These are phyloP conservation scores for Gilbertella persicaria DNA, from an alignment of 371 early-diverging fungal genomes.

Conservation along the genomic window DNA sequence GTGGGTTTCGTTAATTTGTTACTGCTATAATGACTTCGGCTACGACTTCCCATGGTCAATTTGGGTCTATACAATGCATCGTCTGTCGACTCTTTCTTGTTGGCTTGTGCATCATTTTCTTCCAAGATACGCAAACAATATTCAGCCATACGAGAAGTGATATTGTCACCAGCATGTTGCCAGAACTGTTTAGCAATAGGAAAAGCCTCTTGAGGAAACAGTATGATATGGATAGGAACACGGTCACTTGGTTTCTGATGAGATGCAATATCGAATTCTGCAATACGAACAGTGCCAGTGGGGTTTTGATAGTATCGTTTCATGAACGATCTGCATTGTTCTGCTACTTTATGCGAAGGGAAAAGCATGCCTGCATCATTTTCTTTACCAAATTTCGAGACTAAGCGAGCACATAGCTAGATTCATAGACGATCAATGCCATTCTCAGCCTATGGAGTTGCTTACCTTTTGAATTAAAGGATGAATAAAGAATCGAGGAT, in stretches of 20 bases:
- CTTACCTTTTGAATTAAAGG: slow-evolving; percentile 71
- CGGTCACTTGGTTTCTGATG: slow-evolving; percentile 25
- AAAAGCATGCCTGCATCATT: slow-evolving; percentile 72
- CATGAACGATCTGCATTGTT: slow-evolving; percentile 72
- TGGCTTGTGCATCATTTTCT: slow-evolving; percentile 32
- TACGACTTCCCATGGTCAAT: slow-evolving; percentile 19
- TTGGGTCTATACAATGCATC: slow-evolving; percentile 16
- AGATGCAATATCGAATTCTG: slow-evolving; percentile 60
- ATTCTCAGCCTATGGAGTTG: too few relatives aligned
- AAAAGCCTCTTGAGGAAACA: slow-evolving; percentile 73
- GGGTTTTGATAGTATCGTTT: slow-evolving; percentile 41
- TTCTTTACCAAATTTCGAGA: slow-evolving; percentile 68
- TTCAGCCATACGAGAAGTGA: slow-evolving; percentile 87
- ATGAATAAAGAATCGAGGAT: slow-evolving; percentile 92
- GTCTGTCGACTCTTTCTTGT: not conserved
- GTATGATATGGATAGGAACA: slow-evolving; percentile 65
- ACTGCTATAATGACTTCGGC: slow-evolving; percentile 22
- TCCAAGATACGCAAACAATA: slow-evolving; percentile 72
- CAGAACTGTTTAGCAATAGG: slow-evolving; percentile 86
- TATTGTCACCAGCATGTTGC: slow-evolving; percentile 93
- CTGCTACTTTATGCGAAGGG: slow-evolving; percentile 71
- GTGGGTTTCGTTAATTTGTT: not conserved
- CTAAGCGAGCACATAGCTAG: slow-evolving; percentile 45
- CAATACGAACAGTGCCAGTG: slow-evolving; percentile 56
- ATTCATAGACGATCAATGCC: too few relatives aligned